Base-by-base conservation (phyloP, 2,329 filamentous ascomycete genomes). In the Macrophomina phaseolina region DNA sequence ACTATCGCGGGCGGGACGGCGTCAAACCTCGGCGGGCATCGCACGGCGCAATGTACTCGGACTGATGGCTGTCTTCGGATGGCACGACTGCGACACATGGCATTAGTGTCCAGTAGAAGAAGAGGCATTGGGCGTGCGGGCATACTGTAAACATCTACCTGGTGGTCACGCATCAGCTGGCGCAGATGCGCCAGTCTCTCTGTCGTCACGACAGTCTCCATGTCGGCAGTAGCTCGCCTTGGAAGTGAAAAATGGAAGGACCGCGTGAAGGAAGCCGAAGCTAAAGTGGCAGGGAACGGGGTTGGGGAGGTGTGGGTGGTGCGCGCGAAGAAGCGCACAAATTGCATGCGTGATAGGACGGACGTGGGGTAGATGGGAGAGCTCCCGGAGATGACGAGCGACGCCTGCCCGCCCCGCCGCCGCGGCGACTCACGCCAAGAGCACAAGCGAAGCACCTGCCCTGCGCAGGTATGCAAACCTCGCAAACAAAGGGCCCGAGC, bases 31-130 rank as follows among this genome's bases (percentile, higher is more conserved):
- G 90, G 71, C 95, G 89, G 68, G 87, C 94, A 82, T 99, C 95
- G 77, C 93, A 97, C n/a, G 90, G 89, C 61, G 95, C 95, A 78
- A 97, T 97, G 80, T 99, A 99, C 82, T 99, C 95, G 71, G 94
- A 98, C 72, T 94, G 92, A 78, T 99, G 95, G 76, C 92, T 94
- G 78, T 99, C 95, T 86, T 98, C 95, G 40, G 94, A 97, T 0
- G 95, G 95, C 6, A 98, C 87, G 76, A 99, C 94, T 98, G 77
- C 51, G 63, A 58, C 7, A 71, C 71, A 72, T 74, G 83, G 72
- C 85, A 81, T 73, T 70, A 70, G 69, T 69, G 68, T 60, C 6
- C 28, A 51, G 83, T 78, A 55, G 18, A 40, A 60, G 46, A 49
- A 58, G 45, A 28, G 32, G 18, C 32, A 11, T 55, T 36, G 38